A percentile compares a stretch with the other conserved stretches of the same genome.
Conservation (phyloP, 495 filamentous ascomycete genomes). For the Mytilinidion resinicola region DNA sequence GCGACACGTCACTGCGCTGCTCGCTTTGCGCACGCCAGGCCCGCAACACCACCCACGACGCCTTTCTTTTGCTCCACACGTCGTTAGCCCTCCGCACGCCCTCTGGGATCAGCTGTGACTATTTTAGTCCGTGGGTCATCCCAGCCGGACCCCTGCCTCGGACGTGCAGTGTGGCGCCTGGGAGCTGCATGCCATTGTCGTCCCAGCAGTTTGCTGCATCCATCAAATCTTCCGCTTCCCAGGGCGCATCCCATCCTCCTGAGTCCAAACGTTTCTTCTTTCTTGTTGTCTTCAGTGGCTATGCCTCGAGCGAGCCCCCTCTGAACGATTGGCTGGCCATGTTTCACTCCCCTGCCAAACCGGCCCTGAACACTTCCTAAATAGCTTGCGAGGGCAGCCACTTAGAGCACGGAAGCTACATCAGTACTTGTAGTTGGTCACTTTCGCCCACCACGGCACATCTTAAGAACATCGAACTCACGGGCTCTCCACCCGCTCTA, state of each 20-base stretch:
- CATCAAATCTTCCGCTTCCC: constrained; percentile 22
- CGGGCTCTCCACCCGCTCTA: constrained; percentile 11
- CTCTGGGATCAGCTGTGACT: constrained; percentile 19
- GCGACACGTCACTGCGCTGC: constrained; percentile 24
- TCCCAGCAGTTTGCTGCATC: constrained; percentile 6
- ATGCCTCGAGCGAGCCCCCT: constrained; percentile 15
- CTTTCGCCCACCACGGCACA: constrained; percentile 18
- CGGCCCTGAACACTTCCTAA: constrained; percentile 23
- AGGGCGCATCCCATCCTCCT: constrained; percentile 10
- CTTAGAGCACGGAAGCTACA: constrained; percentile 10
- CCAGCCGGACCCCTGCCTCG: constrained; percentile 5
- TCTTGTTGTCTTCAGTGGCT: constrained; percentile 21
- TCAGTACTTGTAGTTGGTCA: constrained; percentile 19
- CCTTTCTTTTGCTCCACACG: constrained; percentile 12
- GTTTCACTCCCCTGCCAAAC: constrained; percentile 27
- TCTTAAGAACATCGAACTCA: constrained; percentile 13
- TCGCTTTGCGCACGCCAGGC: not conserved
- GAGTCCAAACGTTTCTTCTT: constrained; percentile 17
- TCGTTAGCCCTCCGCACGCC: constrained; percentile 11
- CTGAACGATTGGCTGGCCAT: constrained; percentile 20
- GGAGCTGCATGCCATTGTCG: constrained; percentile 3
- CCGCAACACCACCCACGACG: not conserved
- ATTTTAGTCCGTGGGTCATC: constrained; percentile 21
- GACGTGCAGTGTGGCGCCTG: constrained; percentile 5
- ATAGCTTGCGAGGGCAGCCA: constrained; percentile 26